Conservation (phyloP, 140 eudicot species). For the Anethum foeniculum region DNA sequence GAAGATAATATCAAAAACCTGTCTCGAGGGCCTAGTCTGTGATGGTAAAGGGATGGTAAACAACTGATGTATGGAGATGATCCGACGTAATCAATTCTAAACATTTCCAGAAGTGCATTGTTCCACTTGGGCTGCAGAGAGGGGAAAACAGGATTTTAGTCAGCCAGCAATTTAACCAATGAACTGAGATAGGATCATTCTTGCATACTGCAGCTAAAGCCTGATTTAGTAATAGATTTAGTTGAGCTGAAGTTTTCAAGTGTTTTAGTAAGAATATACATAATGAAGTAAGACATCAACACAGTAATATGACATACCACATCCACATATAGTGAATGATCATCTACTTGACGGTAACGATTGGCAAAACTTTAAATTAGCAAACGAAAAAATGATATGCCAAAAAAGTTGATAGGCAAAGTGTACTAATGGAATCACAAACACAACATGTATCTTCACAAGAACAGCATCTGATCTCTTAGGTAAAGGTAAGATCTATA, state of each 20-base stretch:
- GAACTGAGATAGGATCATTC: not conserved
- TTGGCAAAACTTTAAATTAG: not conserved
- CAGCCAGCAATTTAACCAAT: not conserved
- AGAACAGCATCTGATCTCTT: not conserved
- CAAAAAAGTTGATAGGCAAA: not conserved
- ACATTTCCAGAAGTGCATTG: conserved; percentile 88
- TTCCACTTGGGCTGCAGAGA: conserved; percentile 91
- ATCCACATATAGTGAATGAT: not conserved
- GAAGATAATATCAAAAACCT: conserved; percentile 81
- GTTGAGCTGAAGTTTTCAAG: not conserved
- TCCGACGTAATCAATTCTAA: conserved; percentile 82
- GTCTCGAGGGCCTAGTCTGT: conserved; percentile 79
- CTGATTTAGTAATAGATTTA: not conserved
- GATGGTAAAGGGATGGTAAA: conserved; percentile 73
- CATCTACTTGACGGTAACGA: not conserved
- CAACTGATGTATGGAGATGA: conserved; percentile 74
- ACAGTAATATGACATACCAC: not conserved
- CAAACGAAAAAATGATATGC: not conserved
- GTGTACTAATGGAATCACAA: not conserved
- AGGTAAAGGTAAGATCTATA: not conserved
- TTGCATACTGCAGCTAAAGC: not conserved
- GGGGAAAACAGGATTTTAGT: not conserved
- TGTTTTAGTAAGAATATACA: too few species aligned
- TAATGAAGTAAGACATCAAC: conserved; percentile 3
- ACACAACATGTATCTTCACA: not conserved